Percentiles rank a stretch among this genome's conserved stretches.
Conservation (phyloP, 805 yeast genomes). For the Teunomyces kruisii region DNA sequence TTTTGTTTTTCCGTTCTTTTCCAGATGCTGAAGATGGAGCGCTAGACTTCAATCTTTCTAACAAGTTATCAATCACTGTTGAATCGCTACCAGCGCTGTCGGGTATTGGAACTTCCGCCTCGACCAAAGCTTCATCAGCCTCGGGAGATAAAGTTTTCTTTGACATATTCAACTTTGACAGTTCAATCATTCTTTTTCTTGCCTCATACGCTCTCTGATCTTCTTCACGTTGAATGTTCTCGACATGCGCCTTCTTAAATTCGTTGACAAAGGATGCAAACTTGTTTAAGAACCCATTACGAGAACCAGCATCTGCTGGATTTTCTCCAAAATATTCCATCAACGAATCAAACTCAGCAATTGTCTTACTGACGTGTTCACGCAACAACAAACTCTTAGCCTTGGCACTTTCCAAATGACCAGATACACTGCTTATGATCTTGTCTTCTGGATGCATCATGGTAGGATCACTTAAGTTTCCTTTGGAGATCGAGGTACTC, state of each 20-base stretch:
- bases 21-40: slow-evolving; percentile 18
- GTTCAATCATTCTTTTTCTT: slow-evolving; percentile 34
- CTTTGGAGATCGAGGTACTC: slow-evolving; percentile 70
- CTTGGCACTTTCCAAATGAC: slow-evolving; percentile 73
- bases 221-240: slow-evolving; percentile 79
- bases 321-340: slow-evolving; percentile 94
- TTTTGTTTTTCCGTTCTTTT: slow-evolving; percentile 17
- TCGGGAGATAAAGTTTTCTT: background rate
- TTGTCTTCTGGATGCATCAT: slow-evolving; percentile 83
- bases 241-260: slow-evolving; percentile 75
- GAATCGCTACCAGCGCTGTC: slow-evolving; percentile 9
- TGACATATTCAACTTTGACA: slow-evolving; percentile 9
- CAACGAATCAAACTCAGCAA: slow-evolving; percentile 63
- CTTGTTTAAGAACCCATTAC: slow-evolving; percentile 70
- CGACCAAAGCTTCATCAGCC: slow-evolving; percentile 11
- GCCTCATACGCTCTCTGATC: slow-evolving; percentile 54
- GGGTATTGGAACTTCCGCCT: slow-evolving; percentile 6
- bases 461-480: slow-evolving; percentile 78
- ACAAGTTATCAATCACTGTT: slow-evolving; percentile 30
- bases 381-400: slow-evolving; percentile 64
- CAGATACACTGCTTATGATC: slow-evolving; percentile 58
- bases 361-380: slow-evolving; percentile 61
- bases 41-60: slow-evolving; percentile 32
- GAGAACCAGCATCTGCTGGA: slow-evolving; percentile 62
- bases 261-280: slow-evolving; percentile 78